Evolutionary conservation across 768 basidiomycete species (phyloP).

Genomic region (Collybiopsis confluens): DNA sequence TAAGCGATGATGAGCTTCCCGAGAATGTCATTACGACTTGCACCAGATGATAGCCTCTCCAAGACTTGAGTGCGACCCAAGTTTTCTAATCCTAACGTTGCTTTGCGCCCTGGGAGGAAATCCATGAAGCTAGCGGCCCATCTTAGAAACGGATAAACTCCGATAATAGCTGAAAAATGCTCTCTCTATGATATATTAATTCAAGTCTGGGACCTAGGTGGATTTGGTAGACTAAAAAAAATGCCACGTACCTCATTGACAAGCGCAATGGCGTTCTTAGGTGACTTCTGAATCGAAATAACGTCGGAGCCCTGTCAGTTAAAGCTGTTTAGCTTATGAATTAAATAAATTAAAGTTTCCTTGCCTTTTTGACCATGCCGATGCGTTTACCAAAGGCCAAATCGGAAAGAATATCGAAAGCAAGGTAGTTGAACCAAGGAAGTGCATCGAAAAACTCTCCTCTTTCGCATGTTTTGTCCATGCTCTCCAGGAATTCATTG

Average conservation of each 20-base stretch:
- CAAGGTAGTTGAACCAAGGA: conserved; percentile 29
- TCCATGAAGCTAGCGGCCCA: conserved; percentile 18
- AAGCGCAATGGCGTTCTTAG: conserved; percentile 8
- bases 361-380: conserved; percentile 24
- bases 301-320: not conserved
- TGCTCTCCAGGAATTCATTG: conserved; percentile 12
- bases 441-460: conserved; percentile 20
- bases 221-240: not conserved
- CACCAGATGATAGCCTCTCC: conserved; percentile 17
- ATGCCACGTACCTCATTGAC: conserved; percentile 23
- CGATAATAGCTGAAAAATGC: conserved; percentile 23
- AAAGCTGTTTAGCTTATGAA: not conserved
- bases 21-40: conserved; percentile 22
- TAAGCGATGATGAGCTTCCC: conserved; percentile 21
- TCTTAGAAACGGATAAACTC: conserved; percentile 20
- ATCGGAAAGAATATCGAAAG: conserved; percentile 29
- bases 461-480: conserved; percentile 18
- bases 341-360: not conserved
- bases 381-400: conserved; percentile 30
- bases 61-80: conserved; percentile 20
- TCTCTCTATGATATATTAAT: conserved; percentile 21
- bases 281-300: not conserved
- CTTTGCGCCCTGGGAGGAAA: conserved; percentile 21
- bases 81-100: conserved; percentile 16
- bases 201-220: not conserved